Evolutionary conservation across 495 filamentous ascomycete species (phyloP).

Genomic region (Aspergillus bridgeri): DNA sequence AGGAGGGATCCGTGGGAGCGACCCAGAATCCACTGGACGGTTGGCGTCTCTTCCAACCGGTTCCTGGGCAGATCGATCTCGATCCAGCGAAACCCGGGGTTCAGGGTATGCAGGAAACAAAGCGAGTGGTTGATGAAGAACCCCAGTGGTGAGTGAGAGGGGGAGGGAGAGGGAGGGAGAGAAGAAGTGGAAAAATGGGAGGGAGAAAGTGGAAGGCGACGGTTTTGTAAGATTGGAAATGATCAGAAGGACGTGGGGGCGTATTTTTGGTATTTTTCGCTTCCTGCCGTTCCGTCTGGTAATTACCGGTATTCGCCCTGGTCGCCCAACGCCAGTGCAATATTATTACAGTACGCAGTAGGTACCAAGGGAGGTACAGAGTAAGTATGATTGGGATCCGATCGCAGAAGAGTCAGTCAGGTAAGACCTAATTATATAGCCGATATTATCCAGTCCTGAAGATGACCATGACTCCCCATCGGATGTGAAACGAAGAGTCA

Average conservation of each 20-base stretch:
- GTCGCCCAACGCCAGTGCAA: neutral
- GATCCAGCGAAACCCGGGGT: neutral
- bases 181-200: neutral
- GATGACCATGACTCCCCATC: too few relatives aligned
- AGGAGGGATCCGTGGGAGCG: slow-evolving; percentile 9
- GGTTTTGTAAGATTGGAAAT: neutral
- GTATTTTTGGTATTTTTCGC: neutral
- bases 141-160: neutral
- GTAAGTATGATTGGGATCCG: too few relatives aligned
- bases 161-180: neutral
- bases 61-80: neutral
- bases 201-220: neutral
- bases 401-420: too few relatives aligned
- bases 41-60: neutral
- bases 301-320: neutral
- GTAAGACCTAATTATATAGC: too few relatives aligned
- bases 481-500: neutral
- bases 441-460: too few relatives aligned
- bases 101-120: neutral
- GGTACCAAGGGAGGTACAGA: too few relatives aligned
- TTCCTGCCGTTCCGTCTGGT: neutral
- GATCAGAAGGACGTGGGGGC: neutral
- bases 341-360: too few relatives aligned
- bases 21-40: neutral
- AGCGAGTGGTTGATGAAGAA: neutral